Evolutionary conservation across 2,329 filamentous ascomycete species (phyloP).

Genomic region (Trichoderma guizhouense): DNA sequence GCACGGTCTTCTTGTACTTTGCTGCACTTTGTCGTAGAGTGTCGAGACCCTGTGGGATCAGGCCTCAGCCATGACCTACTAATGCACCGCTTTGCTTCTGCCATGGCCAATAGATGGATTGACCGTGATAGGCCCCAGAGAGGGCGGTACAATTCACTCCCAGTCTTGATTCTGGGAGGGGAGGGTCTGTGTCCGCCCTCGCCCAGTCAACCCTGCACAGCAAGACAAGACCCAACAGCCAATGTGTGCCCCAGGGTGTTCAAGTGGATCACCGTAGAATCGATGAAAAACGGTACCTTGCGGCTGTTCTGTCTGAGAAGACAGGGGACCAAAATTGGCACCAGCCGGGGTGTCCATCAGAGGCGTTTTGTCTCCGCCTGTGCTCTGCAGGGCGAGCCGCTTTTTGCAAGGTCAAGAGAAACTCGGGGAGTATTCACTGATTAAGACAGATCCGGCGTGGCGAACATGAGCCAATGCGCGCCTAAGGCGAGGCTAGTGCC

Average conservation of each 20-base stretch:
- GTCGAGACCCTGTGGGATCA: constrained; percentile 27
- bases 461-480: constrained; percentile 17
- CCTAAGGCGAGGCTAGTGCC: constrained; percentile 14
- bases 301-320: constrained; percentile 26
- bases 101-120: constrained; percentile 31
- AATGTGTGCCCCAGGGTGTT: constrained; percentile 11
- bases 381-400: constrained; percentile 21
- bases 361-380: constrained; percentile 20
- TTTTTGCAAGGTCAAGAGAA: constrained; percentile 5
- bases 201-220: constrained; percentile 19
- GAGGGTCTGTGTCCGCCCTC: constrained; percentile 35
- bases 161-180: constrained; percentile 26
- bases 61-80: constrained; percentile 25
- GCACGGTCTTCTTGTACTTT: constrained; percentile 32
- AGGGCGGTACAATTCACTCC: constrained; percentile 29
- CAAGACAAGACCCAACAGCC: constrained; percentile 16
- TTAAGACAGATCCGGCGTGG: constrained; percentile 20
- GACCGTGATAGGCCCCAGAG: constrained; percentile 28
- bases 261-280: constrained; percentile 30
- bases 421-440: constrained; percentile 17
- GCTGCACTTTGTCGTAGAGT: constrained; percentile 19
- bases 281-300: constrained; percentile 32
- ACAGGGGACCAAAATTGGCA: constrained; percentile 22
- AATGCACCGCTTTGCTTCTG: constrained; percentile 30
- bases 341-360: constrained; percentile 18